Evolutionary conservation across 176 grass and related monocot species (phyloP).

Genomic region (Miscanthus lutarioriparius): DNA sequence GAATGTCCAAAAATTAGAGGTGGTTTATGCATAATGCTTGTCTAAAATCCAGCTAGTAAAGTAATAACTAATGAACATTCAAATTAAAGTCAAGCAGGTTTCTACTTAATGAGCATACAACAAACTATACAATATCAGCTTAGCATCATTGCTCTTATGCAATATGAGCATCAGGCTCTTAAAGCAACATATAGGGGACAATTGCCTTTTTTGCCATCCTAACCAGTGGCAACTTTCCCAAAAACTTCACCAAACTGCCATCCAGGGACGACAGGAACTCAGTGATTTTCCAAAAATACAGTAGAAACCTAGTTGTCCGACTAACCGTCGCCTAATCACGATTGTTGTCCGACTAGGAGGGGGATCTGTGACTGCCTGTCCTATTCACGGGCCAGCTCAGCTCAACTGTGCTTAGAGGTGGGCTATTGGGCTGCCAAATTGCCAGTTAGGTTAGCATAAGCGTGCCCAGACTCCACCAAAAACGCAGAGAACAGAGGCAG

Average conservation of each 20-base stretch:
- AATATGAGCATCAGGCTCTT: background rate
- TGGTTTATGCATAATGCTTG: slow-evolving; percentile 21
- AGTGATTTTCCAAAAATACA: background rate
- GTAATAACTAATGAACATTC: background rate
- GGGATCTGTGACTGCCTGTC: too few species aligned
- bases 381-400: too few species aligned
- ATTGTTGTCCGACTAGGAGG: too few species aligned
- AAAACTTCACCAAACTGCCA: background rate
- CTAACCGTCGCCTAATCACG: too few species aligned
- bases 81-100: slow-evolving; percentile 2
- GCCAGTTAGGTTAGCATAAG: too few species aligned
- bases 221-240: background rate
- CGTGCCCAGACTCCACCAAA: too few species aligned
- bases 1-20: slow-evolving; percentile 27
- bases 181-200: background rate
- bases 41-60: background rate
- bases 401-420: too few species aligned
- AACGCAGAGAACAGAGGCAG: too few species aligned
- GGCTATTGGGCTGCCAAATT: too few species aligned
- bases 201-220: background rate
- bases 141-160: background rate
- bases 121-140: background rate
- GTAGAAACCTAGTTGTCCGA: too few species aligned
- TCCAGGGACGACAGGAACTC: background rate
- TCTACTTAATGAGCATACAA: background rate